Percentiles rank a stretch among this genome's conserved stretches.
These are phyloP conservation scores for Yarrowia porcina DNA, from an alignment of 805 yeast species.

Conservation along the genomic window DNA sequence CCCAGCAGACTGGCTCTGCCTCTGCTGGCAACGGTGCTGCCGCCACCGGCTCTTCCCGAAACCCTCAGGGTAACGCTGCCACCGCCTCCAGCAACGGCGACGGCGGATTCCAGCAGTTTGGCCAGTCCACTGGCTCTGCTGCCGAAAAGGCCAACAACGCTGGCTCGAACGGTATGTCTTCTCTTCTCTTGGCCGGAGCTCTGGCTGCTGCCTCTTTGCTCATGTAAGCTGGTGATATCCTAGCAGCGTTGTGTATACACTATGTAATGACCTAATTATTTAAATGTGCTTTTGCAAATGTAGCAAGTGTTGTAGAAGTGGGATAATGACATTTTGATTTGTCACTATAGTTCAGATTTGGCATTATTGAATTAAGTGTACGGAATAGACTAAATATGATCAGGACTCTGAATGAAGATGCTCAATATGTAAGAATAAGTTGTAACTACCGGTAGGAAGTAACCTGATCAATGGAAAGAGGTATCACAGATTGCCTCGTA, in stretches of 20 bases:
- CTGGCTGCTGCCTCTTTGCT: conserved; percentile 24
- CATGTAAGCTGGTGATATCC: background rate
- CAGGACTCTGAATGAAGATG: too few relatives aligned
- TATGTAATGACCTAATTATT: conserved; percentile 20
- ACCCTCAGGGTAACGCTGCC: conserved; percentile 16
- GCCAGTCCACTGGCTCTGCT: conserved; percentile 27
- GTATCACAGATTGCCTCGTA: too few relatives aligned
- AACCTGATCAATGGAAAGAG: too few relatives aligned
- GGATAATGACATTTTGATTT: too few relatives aligned
- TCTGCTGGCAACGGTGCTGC: conserved; percentile 33
- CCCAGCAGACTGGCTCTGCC: conserved; percentile 27
- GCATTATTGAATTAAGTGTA: too few relatives aligned
- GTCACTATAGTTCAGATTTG: too few relatives aligned
- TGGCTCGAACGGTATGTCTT: conserved; percentile 15
- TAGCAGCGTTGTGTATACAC: conserved; percentile 10
- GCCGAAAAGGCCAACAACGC: conserved; percentile 15
- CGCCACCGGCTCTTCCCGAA: conserved; percentile 9
- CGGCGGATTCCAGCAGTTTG: conserved; percentile 25
- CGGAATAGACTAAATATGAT: too few relatives aligned
- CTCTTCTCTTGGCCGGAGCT: conserved; percentile 20
- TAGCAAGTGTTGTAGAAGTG: background rate
- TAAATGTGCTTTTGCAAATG: background rate
- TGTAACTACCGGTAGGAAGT: too few relatives aligned
- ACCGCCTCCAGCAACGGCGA: conserved; percentile 15
- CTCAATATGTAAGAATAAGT: too few relatives aligned